phyloP scores from a whole-genome alignment of 257 asterid species.

The Plectranthus barbatus region DNA sequence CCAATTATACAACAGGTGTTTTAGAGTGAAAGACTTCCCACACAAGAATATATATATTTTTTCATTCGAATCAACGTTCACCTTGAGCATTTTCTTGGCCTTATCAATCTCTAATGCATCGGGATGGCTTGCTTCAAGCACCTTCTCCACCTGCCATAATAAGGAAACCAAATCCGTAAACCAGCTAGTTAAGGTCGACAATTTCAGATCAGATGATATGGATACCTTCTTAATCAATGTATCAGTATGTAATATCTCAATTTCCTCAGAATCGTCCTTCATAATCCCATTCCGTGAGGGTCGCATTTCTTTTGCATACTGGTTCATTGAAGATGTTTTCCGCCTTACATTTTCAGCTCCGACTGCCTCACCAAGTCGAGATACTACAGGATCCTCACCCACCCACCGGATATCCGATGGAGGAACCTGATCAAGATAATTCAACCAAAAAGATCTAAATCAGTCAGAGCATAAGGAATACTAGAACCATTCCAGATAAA shows the following conservation, averaged over 20 bases:
- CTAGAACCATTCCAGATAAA: background rate
- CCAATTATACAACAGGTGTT: constrained; percentile 5
- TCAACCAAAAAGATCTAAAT: background rate
- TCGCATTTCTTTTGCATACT: constrained; percentile 34
- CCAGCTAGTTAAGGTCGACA: background rate
- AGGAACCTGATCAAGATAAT: constrained; percentile 49
- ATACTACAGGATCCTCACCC: constrained; percentile 71
- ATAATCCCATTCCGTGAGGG: constrained; percentile 44
- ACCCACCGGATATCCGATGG: constrained; percentile 88
- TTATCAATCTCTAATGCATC: constrained; percentile 65
- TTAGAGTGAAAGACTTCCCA: constrained; percentile 2
- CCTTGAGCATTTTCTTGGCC: constrained; percentile 96
- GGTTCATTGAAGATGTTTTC: constrained; percentile 37
- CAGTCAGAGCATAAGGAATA: background rate
- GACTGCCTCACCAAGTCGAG: constrained; percentile 43
- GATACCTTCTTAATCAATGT: constrained; percentile 77
- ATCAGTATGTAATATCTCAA: constrained; percentile 83
- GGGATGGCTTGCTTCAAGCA: constrained; percentile 79
- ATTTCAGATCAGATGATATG: background rate
- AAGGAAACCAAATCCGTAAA: background rate
- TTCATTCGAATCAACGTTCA: constrained; percentile 5
- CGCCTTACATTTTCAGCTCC: constrained; percentile 45
- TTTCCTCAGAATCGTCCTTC: constrained; percentile 41
- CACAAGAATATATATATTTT: constrained; percentile 1
- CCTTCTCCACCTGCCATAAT: constrained; percentile 69